These are phyloP conservation scores for Phlegmacium glaucopus DNA, from an alignment of 768 basidiomycete species.

Conservation along the genomic window DNA sequence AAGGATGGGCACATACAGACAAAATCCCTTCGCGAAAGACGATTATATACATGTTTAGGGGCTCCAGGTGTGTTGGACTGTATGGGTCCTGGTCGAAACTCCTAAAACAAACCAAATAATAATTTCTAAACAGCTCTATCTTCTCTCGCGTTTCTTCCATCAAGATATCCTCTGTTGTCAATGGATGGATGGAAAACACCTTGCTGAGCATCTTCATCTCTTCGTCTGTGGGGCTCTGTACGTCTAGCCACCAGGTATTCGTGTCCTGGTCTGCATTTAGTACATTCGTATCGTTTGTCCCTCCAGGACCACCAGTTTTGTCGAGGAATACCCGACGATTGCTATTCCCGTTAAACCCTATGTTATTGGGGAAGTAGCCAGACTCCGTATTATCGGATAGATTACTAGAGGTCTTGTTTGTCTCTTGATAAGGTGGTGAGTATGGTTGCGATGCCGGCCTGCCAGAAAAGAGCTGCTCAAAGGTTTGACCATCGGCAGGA, in stretches of 20 bases:
- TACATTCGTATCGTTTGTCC: too few species aligned
- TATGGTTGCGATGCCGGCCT: constrained; percentile 1
- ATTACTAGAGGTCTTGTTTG: constrained; percentile 2
- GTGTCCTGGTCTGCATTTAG: constrained; percentile 37
- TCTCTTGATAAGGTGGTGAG: constrained; percentile 15
- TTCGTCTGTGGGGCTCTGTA: constrained; percentile 91
- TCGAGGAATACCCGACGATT: too few species aligned
- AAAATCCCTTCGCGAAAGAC: constrained; percentile 97
- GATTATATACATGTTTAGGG: constrained; percentile 99
- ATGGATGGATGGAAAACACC: constrained; percentile 95
- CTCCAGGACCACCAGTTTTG: too few species aligned
- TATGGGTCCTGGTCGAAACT: constrained; percentile 99
- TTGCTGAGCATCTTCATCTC: constrained; percentile 98
- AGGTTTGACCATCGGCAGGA: constrained; percentile 90
- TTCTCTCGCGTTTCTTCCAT: constrained; percentile 99
- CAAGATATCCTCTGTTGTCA: constrained; percentile 98
- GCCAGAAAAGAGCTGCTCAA: constrained; percentile 84
- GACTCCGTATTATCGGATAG: not conserved
- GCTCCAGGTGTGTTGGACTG: constrained; percentile 95
- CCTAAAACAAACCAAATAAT: constrained; percentile 98
- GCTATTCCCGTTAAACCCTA: too few species aligned
- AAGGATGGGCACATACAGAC: constrained; percentile 34
- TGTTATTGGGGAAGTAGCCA: too few species aligned
- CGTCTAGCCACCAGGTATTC: constrained; percentile 97
- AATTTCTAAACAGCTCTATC: constrained; percentile 98